These are phyloP conservation scores for Salix brachista DNA, from an alignment of 345 rosid genomes.

Conservation along the genomic window DNA sequence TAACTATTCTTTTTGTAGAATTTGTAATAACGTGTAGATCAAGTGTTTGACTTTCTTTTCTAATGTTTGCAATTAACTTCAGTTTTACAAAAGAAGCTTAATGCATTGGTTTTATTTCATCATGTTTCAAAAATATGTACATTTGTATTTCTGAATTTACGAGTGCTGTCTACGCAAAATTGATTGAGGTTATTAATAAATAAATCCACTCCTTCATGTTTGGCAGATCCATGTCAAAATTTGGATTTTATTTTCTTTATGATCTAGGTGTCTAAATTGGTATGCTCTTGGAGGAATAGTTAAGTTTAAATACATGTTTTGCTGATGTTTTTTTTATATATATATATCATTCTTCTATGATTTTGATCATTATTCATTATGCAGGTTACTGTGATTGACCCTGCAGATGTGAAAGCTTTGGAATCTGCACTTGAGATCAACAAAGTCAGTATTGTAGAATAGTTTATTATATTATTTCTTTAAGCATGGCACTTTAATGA, in stretches of 20 bases:
- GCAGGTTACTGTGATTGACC: constrained; percentile 94
- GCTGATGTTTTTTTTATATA: neutral
- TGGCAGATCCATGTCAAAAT: neutral
- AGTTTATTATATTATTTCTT: neutral
- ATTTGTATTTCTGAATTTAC: no score
- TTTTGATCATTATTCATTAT: constrained; percentile 13
- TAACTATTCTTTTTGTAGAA: no score
- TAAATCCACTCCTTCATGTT: neutral
- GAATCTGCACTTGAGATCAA: constrained; percentile 66
- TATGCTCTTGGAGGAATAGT: neutral
- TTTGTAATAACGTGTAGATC: no score
- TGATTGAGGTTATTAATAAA: neutral
- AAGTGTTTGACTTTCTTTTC: no score
- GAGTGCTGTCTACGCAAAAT: no score
- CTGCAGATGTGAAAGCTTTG: constrained; percentile 78
- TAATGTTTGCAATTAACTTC: no score
- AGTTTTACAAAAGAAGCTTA: no score
- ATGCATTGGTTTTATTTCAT: no score
- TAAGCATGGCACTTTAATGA: neutral
- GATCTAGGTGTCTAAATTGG: neutral
- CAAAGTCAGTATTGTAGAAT: constrained; percentile 48
- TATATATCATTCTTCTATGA: neutral
- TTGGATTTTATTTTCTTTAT: neutral
- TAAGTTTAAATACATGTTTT: neutral
- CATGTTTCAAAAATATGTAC: no score